Evolutionary conservation across 306 rosid species (phyloP).

Genomic region (Prunus mume): DNA sequence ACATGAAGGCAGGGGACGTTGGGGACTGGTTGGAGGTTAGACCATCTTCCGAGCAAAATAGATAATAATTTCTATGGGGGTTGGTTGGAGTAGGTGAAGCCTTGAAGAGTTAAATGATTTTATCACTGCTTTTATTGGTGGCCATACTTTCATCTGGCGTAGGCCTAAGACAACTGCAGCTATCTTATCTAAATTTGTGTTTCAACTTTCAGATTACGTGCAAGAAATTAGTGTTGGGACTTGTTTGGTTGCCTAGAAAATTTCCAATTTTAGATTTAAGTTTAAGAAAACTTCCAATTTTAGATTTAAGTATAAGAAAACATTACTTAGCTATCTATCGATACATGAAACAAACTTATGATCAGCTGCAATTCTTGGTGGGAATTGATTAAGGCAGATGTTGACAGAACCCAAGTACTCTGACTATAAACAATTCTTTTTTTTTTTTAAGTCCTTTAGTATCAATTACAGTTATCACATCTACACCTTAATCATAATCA

Average conservation of each 20-base stretch:
- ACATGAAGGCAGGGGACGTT: not conserved
- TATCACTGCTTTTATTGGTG: slow-evolving; percentile 22
- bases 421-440: not conserved
- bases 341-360: too few relatives aligned
- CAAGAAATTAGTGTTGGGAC: slow-evolving; percentile 12
- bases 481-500: not conserved
- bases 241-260: not conserved
- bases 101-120: slow-evolving; percentile 4
- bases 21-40: slow-evolving; percentile 23
- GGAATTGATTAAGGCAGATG: not conserved
- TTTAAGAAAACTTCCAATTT: not conserved
- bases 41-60: slow-evolving; percentile 2
- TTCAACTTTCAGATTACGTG: not conserved
- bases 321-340: too few relatives aligned
- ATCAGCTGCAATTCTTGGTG: slow-evolving; percentile 3
- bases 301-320: too few relatives aligned
- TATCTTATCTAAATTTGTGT: not conserved
- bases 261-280: too few relatives aligned
- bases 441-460: not conserved
- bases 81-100: slow-evolving; percentile 33
- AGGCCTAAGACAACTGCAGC: not conserved
- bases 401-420: not conserved
- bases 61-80: not conserved
- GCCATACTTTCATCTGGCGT: slow-evolving; percentile 10
- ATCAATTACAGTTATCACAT: not conserved